Evolutionary conservation across 1,284 basidiomycete genomes (phyloP), one percentile per base, ranked within the genome.

Genomic region (Volvariella volvacea): DNA sequence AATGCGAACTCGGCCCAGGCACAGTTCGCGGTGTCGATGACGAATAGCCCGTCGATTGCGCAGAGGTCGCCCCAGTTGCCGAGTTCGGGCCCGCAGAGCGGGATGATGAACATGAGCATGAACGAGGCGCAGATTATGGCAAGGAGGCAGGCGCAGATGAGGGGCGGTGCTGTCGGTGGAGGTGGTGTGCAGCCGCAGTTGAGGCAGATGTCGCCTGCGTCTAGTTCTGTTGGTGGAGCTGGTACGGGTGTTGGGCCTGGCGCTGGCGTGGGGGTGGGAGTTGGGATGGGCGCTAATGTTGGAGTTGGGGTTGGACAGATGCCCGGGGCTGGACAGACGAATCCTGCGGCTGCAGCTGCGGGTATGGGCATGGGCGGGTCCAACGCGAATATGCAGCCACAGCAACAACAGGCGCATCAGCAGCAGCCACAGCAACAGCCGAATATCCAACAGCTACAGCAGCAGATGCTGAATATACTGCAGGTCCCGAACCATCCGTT

Each of bases 401-500:
- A 46, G 43, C 67, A 67, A 43, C 53, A 51, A n/a, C n/a, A 52
- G 32, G 52, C 51, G 17, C 52, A 48, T 30, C 47, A 52, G 47
- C 47, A 33, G n/a, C 42, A 40, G 19, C 46, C 3, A 25, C 19
- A 28, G 38, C 46, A 44, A 22, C 21, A 15, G 36, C 39, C 44
- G 32, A 21, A 19, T 45, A 39, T 41, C 40, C 19, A 32, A 42
- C 41, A 31, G 41, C 8, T 42, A 9, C 41, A 42, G 41, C 42
- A 78, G 51, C 71, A 75, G 46, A 58, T 70, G 39, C 64, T 67
- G 44, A 63, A 71, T 41, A 60, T 80, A 15, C 54, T 86, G 53
- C 77, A 78, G 48, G 74, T 66, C 25, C 77, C 75, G 10, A 61
- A 53, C 12, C 77, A 85, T 55, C 75, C 78, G 22, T 66, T 85